These are phyloP conservation scores for Leccinum subgranulosum DNA, from an alignment of 768 basidiomycete genomes.

Conservation along the genomic window DNA sequence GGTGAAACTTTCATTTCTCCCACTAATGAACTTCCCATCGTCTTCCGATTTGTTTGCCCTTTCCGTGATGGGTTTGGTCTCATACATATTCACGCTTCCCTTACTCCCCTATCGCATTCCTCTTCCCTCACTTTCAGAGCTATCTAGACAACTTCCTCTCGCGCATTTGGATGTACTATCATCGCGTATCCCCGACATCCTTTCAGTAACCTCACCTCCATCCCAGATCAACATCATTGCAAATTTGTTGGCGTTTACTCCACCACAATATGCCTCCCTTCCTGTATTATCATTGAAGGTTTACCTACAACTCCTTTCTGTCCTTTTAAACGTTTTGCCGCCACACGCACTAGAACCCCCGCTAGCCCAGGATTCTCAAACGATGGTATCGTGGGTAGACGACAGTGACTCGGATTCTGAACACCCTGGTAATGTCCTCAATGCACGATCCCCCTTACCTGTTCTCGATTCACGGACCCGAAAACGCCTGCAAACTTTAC, in stretches of 20 bases:
- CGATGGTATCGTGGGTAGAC: constrained; percentile 17
- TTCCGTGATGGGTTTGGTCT: constrained; percentile 43
- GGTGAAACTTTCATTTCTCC: constrained; percentile 26
- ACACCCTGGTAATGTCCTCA: constrained; percentile 32
- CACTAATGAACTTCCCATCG: constrained; percentile 24
- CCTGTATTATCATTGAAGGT: constrained; percentile 41
- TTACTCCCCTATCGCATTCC: constrained; percentile 76
- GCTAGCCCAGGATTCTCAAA: constrained; percentile 15
- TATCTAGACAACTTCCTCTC: constrained; percentile 67
- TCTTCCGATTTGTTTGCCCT: constrained; percentile 29
- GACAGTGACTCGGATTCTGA: constrained; percentile 45
- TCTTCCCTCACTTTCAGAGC: constrained; percentile 53
- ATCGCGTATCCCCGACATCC: constrained; percentile 29
- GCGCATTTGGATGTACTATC: constrained; percentile 34
- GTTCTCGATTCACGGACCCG: constrained; percentile 55
- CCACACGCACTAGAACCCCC: constrained; percentile 48
- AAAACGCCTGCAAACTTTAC: constrained; percentile 60
- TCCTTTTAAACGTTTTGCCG: constrained; percentile 53
- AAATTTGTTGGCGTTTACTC: constrained; percentile 64
- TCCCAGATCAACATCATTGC: constrained; percentile 60
- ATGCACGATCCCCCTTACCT: constrained; percentile 34
- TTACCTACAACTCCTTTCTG: constrained; percentile 53
- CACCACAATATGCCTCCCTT: constrained; percentile 57
- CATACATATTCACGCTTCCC: constrained; percentile 65
- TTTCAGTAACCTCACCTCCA: constrained; percentile 29